A percentile compares a stretch with the other conserved stretches of the same genome.
phyloP scores from a whole-genome alignment of 164 flowering plant species.

The Litsea cubeba region DNA sequence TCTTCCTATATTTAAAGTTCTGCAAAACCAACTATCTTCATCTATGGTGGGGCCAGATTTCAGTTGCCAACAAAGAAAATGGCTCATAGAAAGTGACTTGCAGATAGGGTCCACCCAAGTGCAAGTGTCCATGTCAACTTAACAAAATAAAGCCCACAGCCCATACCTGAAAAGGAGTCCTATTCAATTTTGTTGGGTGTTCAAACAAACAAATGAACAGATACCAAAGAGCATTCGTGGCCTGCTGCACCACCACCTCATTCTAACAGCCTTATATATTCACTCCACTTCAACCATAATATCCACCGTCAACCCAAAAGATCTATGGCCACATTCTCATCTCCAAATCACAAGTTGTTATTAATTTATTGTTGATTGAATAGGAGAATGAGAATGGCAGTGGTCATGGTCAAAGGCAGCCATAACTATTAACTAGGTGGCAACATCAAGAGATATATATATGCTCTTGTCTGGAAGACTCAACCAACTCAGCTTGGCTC shows the following conservation, averaged over 20 bases:
- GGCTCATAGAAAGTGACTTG: no score
- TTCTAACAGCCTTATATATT: background rate
- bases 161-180: no score
- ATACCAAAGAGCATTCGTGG: background rate
- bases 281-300: background rate
- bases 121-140: no score
- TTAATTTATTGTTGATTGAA: background rate
- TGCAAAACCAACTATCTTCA: no score
- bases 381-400: background rate
- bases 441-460: slow-evolving; percentile 19
- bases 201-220: no score
- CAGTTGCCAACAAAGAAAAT: no score
- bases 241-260: background rate
- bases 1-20: no score
- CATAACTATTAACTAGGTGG: slow-evolving; percentile 17
- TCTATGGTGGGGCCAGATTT: no score
- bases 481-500: background rate
- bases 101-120: no score
- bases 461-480: slow-evolving; percentile 4
- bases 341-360: background rate
- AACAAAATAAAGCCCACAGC: no score
- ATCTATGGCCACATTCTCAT: background rate
- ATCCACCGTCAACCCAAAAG: slow-evolving; percentile 1
- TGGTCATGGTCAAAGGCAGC: slow-evolving; percentile 6
- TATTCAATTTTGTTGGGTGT: no score